Evolutionary conservation across 2,329 filamentous ascomycete genomes (phyloP), one percentile per base, ranked within the genome.

Genomic region (Penicillium sp.): DNA sequence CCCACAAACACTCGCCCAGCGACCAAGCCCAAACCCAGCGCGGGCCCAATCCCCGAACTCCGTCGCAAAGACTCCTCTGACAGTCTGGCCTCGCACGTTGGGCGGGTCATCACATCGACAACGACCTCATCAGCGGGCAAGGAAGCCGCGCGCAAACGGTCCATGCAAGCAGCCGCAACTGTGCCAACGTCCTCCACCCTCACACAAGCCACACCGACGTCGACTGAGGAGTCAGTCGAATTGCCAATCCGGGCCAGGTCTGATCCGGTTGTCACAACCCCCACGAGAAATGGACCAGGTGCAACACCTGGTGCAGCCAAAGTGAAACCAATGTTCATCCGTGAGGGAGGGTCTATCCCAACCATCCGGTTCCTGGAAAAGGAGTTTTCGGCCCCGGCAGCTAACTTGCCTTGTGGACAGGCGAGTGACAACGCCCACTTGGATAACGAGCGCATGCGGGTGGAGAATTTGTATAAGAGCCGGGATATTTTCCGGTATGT

Each of bases 281-380:
- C 26, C 4, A 24, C 29, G 6, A 44, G 3, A 20, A 24, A 22
- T n/a, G n/a, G 13, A 9, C 18, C 14, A 14, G 10, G 20, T 8
- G 20, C 7, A 26, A 31, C 16, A 7, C 9, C 37, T 22, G 10
- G 18, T 2, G 26, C 16, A 1, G 29, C 26, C 29, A 51, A 44
- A 42, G 61, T 71, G 11, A 66, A 69, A 52, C 93, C 92, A 0
- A 80, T 99, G 4, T 97, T 96, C 71, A 99, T 99, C 64, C 85
- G 94, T 10, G 94, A 99, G 75, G 94, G 94, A 13, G 94, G 94
- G 5, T 95, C 89, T 0, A 99, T 99, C 64, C 94, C 94, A 0
- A 90, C 90, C 0, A 97, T 97, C 55, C 81, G 94, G 6, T 97
- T 97, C 69, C 72, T 97, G 37, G 93, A 97, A 73, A 96, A 96